These are phyloP conservation scores for Telfairia occidentalis DNA, from an alignment of 331 rosid genomes.

Conservation along the genomic window DNA sequence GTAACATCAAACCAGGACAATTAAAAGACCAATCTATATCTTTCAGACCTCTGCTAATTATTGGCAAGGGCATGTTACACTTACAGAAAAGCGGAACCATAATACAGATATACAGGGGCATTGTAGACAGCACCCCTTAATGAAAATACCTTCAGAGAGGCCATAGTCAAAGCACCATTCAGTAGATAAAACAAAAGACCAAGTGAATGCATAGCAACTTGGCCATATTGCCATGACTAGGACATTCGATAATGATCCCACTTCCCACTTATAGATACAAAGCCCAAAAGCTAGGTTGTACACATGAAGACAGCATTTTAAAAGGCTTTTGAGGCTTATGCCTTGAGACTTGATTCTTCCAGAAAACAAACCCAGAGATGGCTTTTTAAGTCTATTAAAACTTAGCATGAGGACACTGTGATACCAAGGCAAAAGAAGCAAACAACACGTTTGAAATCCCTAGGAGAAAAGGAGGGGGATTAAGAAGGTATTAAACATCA, in stretches of 20 bases:
- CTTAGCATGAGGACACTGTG: background rate
- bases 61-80: background rate
- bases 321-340: background rate
- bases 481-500: background rate
- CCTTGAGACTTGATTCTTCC: background rate
- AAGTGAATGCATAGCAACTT: background rate
- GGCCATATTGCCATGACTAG: background rate
- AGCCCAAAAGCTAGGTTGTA: background rate
- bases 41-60: background rate
- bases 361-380: background rate
- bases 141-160: background rate
- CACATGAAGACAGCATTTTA: background rate
- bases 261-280: background rate
- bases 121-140: background rate
- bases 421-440: background rate
- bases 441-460: background rate
- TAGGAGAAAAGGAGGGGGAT: background rate
- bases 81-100: background rate
- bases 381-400: background rate
- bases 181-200: background rate
- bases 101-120: background rate
- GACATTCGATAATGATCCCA: background rate
- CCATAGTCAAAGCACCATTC: background rate
- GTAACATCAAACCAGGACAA: background rate
- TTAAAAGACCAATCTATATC: background rate